These are phyloP conservation scores for Mycothermus thermophilus DNA, from an alignment of 495 filamentous ascomycete genomes.

Conservation along the genomic window DNA sequence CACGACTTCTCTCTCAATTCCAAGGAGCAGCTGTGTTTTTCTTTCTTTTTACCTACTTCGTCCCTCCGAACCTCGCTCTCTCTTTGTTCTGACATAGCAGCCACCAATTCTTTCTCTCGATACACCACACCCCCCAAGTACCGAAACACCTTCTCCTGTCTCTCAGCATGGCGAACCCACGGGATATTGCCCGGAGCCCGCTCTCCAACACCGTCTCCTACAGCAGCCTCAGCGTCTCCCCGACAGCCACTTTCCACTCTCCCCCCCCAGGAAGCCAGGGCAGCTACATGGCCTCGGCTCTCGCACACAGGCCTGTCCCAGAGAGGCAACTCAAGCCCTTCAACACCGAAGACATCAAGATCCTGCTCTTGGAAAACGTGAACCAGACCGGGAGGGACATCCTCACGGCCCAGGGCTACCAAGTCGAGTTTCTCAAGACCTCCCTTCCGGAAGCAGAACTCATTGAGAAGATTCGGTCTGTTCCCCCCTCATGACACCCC, in stretches of 20 bases:
- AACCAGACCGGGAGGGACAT: conserved; percentile 81
- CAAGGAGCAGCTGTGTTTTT: too few relatives aligned
- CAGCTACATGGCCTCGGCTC: conserved; percentile 18
- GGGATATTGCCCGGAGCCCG: conserved; percentile 24
- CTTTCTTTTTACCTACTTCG: conserved; percentile 8
- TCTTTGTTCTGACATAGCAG: too few relatives aligned
- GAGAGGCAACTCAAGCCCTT: conserved; percentile 86
- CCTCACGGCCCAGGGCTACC: conserved; percentile 75
- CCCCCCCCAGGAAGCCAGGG: conserved; percentile 27
- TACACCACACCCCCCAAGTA: too few relatives aligned
- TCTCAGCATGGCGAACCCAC: conserved; percentile 32
- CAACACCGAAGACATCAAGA: conserved; percentile 87
- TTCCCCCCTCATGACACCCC: conserved; percentile 9
- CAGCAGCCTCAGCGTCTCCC: conserved; percentile 33
- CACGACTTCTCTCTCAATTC: conserved; percentile 1
- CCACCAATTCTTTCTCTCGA: too few relatives aligned
- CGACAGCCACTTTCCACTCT: conserved; percentile 51
- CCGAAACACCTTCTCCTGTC: too few relatives aligned
- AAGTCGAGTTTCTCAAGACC: conserved; percentile 81
- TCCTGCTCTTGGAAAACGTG: conserved; percentile 89
- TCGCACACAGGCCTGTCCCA: conserved; percentile 6
- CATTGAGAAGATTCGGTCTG: conserved; percentile 89
- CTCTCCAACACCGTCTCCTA: conserved; percentile 32
- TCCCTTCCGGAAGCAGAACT: conserved; percentile 85
- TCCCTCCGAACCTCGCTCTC: too few relatives aligned